phyloP scores from a whole-genome alignment of 2,329 filamentous ascomycete genomes.

The Alternaria arbusti region DNA sequence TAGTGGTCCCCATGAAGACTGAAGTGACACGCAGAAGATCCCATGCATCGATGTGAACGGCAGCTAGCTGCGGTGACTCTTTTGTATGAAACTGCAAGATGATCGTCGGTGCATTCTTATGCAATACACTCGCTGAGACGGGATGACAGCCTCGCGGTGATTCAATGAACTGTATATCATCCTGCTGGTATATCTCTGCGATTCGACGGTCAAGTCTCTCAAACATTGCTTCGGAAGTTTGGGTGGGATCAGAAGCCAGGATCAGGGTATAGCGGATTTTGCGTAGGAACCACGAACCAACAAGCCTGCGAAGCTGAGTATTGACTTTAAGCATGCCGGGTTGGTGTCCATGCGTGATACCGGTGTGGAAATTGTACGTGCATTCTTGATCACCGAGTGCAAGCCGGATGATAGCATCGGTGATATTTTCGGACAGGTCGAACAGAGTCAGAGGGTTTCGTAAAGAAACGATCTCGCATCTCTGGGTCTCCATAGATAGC shows the following conservation, averaged over 20 bases:
- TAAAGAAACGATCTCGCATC: accelerated
- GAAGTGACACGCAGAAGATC: neutral
- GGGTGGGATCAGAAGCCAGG: accelerated
- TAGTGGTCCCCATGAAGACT: accelerated
- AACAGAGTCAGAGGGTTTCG: accelerated
- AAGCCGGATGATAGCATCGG: accelerated
- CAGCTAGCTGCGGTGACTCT: neutral
- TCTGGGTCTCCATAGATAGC: too few relatives aligned
- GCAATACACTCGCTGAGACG: neutral
- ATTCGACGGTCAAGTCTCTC: neutral
- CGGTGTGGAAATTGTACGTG: neutral
- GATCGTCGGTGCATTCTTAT: neutral
- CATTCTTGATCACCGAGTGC: neutral
- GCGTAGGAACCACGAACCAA: neutral
- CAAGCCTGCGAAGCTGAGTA: neutral
- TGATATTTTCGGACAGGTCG: accelerated
- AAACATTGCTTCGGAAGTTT: neutral
- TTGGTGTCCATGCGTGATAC: neutral
- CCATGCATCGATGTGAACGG: neutral
- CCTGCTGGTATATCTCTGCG: neutral
- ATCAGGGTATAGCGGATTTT: neutral
- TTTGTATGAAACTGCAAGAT: neutral
- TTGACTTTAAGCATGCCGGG: neutral
- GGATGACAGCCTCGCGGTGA: too few relatives aligned
- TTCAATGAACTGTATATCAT: too few relatives aligned